Percentiles rank a stretch among this genome's conserved stretches.
Conservation (phyloP, 441 rosid genomes). For the Omphalea diandra region DNA sequence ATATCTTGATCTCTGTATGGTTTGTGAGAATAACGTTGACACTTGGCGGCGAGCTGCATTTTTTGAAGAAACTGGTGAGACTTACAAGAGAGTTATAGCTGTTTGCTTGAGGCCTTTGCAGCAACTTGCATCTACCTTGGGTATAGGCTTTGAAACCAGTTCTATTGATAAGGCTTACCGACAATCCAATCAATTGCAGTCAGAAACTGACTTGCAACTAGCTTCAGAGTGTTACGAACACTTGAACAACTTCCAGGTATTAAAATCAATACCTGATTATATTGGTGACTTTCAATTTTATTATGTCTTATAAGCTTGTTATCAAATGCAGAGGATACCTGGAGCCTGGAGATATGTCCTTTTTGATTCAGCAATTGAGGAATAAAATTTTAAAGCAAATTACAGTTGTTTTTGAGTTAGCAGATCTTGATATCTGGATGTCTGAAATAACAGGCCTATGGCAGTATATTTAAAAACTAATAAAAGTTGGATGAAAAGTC, state of each 20-base stretch:
- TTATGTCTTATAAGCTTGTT: neutral
- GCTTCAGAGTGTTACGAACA: constrained; percentile 53
- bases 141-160: constrained; percentile 55
- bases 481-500: neutral
- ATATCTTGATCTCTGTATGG: constrained; percentile 92
- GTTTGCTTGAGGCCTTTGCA: constrained; percentile 79
- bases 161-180: constrained; percentile 41
- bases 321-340: no score
- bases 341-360: no score
- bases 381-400: neutral
- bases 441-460: neutral
- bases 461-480: neutral
- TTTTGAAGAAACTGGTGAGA: constrained; percentile 88
- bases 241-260: constrained; percentile 80
- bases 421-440: neutral
- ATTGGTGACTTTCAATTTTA: neutral
- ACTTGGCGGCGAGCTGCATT: constrained; percentile 96
- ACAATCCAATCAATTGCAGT: constrained; percentile 47
- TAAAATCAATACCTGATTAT: constrained; percentile 1
- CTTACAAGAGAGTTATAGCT: constrained; percentile 74
- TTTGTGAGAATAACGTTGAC: constrained; percentile 86
- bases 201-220: constrained; percentile 38
- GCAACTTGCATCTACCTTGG: constrained; percentile 63
- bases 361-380: neutral
- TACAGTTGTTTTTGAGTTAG: neutral